Base-by-base conservation (phyloP, 2,329 filamentous ascomycete genomes). In the Phaeosphaeriaceae sp. region DNA sequence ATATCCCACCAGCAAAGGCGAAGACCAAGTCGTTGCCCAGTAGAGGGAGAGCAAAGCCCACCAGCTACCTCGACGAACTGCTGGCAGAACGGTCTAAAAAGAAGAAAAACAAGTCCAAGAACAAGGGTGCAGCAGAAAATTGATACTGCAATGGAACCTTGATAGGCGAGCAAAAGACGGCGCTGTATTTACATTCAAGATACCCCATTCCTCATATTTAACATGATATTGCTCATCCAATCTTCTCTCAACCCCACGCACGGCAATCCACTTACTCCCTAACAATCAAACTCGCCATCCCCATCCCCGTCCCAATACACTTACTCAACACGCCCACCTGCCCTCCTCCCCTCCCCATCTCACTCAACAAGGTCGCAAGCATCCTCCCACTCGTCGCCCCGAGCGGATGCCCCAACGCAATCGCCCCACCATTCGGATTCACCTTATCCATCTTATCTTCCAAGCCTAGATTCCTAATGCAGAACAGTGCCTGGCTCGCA, bases 351-450 rank as follows among this genome's bases (percentile, higher is more conserved):
- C 91, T 79, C 78, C 87, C 81, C 87, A 91, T 73, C 82, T 90
- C 84, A 78, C 86, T 75, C 81, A 97, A 75, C 82, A 94, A 77
- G 52, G 91, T 94, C 49, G 88, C 88, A 69, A 93, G 80, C 85
- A 97, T 90, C 66, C 94, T 84, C 28, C 91, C 92, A 32, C 92
- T 93, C 5, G 94, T 97, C 30, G 93, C 94, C 49, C 94, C 94
- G 1, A 97, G 84, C 6, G 94, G 94, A 77, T 97, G 94, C 1
- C 94, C 94, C 23, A 97, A 81, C n/a, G 94, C 94, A 77, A 97
- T 97, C 2, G 94, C 94, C 30, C 94, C 94, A 60, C 94, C 94
- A 70, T 96, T 93, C 0, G 93, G 93, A 79, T 98, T 98, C 19
- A 97, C 91, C 79, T 86, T 89, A 8, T 86, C 87, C 80, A 87